Evolutionary conservation across 495 filamentous ascomycete species (phyloP), one percentile per base, ranked within the genome.

Genomic region (Aspergillus hancockii): DNA sequence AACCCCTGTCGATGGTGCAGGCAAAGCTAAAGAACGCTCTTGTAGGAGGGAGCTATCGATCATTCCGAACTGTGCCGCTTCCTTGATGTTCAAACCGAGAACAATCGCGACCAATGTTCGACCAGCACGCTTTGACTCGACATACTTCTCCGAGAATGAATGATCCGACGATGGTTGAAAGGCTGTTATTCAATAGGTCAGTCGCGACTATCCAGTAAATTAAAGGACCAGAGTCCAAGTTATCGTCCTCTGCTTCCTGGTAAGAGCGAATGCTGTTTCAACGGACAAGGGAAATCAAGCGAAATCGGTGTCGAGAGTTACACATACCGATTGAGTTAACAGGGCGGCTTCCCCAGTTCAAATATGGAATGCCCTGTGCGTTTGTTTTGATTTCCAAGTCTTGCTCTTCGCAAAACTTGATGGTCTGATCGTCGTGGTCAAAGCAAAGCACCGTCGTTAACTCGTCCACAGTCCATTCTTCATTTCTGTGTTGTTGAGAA

Each of bases 401-500:
- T 63, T 92, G 86, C 9, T 84, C 78, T 70, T 89, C 75, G 47
- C 83, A 87, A 64, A 92, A 96, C 2, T 83, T 74, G 3, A 84
- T 71, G 1, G 88, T 88, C 62, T 96, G 83, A 12, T 88, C 80
- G 36, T 85, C 77, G 8, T 86, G 80, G 67, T 96, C 92, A 52
- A 96, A 92, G 45, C 83, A 82, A 34, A 97, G 74, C 8, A 85
- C 78, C 19, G 75, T 71, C 54, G 87, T 87, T 41, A 96, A 68
- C 43, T 88, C 81, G 2, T 81, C 70, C 19, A 91, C 68, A 1
- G 85, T 90, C 80, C 92, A 90, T 57, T 95, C 91, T 49, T 90
- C 84, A 4, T 87, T 88, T 23, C 85, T 88, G 54, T 85, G 84
- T 63, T 83, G 85, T 63, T 83, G 83, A 5, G 86, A 83, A 55